Evolutionary conservation across 129 eudicot species (phyloP).

Genomic region (sunflower (Helianthus annuus)): DNA sequence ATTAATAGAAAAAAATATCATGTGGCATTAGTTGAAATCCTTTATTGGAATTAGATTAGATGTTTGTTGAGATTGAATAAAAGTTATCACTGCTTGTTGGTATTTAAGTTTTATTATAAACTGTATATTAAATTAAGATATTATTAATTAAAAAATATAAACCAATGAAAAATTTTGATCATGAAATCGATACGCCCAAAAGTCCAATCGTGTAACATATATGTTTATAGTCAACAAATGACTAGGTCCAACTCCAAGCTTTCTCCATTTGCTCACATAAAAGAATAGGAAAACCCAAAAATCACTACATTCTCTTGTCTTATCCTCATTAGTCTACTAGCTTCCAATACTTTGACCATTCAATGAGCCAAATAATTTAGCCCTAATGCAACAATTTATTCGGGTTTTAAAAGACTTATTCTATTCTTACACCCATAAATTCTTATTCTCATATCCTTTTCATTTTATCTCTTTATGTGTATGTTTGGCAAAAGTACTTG

Average conservation of each 20-base stretch:
- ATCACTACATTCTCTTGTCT: not conserved
- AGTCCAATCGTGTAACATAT: not conserved
- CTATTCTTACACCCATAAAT: too few species aligned
- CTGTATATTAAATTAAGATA: not conserved
- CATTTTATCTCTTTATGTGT: too few species aligned
- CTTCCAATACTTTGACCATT: not conserved
- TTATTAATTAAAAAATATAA: too few species aligned
- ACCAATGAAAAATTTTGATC: not conserved
- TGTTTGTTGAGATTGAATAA: not conserved
- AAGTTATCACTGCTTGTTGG: not conserved
- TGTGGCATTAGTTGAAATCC: too few species aligned
- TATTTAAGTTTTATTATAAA: not conserved
- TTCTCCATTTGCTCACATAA: not conserved
- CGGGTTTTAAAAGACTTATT: too few species aligned
- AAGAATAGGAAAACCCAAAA: not conserved
- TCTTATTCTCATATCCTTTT: too few species aligned
- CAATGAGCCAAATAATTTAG: not conserved
- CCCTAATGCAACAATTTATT: not conserved
- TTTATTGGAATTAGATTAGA: not conserved
- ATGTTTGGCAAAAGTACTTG: too few species aligned
- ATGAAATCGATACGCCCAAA: not conserved
- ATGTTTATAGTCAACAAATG: slow-evolving; percentile 8
- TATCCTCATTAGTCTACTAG: not conserved
- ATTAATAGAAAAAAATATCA: too few species aligned
- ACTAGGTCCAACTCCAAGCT: slow-evolving; percentile 18